Conservation (phyloP, 768 basidiomycete species). For the Boletus rubropictus region DNA sequence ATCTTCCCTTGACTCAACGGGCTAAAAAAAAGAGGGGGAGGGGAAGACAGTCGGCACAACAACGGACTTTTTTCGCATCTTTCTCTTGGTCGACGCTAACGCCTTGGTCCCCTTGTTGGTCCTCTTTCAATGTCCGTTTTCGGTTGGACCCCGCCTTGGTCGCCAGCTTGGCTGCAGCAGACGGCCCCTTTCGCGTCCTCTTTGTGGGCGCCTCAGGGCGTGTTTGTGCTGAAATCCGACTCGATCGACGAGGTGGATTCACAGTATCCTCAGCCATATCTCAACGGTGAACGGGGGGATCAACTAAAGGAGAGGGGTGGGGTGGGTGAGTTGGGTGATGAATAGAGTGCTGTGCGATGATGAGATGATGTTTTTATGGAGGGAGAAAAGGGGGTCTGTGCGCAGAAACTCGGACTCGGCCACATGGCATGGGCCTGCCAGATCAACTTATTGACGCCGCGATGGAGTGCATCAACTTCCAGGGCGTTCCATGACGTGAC, state of each 20-base stretch:
- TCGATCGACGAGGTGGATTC: conserved; percentile 45
- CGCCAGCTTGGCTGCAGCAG: conserved; percentile 19
- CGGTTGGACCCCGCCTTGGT: conserved; percentile 30
- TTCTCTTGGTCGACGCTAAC: conserved; percentile 11
- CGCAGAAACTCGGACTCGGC: conserved; percentile 17
- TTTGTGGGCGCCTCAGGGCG: conserved; percentile 28
- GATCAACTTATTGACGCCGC: conserved; percentile 18
- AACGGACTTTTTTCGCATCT: conserved; percentile 25
- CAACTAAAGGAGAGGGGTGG: neutral
- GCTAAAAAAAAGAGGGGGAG: too few species aligned
- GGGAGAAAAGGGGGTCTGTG: conserved; percentile 17
- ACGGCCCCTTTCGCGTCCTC: conserved; percentile 12
- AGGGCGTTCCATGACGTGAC: neutral
- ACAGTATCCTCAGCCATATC: conserved; percentile 23
- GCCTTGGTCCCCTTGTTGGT: conserved; percentile 16
- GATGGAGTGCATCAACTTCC: conserved; percentile 2
- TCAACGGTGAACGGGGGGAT: too few species aligned
- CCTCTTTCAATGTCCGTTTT: conserved; percentile 33
- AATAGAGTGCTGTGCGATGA: too few species aligned
- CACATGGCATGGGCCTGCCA: conserved; percentile 17
- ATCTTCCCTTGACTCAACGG: neutral
- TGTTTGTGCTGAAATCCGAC: conserved; percentile 48
- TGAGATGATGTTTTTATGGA: conserved; percentile 11
- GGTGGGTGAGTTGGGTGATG: neutral
- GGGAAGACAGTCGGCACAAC: too few species aligned